Percentiles rank a stretch among this genome's conserved stretches.
phyloP scores from a whole-genome alignment of 139 green algal genomes.

The Pleodorina starrii region DNA sequence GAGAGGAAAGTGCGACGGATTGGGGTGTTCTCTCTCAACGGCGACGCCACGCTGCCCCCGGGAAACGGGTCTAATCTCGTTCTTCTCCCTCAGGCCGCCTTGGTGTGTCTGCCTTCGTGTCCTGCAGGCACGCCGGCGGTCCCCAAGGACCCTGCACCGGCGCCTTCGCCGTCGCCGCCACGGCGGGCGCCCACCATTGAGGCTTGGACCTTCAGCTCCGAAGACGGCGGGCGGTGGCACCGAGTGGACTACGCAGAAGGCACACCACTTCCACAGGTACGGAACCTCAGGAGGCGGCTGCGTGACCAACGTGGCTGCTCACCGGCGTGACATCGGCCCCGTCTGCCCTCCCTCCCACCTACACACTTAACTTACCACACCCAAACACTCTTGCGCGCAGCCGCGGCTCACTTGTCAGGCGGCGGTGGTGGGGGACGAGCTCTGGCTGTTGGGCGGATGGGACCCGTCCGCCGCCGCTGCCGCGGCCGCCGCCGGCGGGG shows the following conservation, averaged over 20 bases:
- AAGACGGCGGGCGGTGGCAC: conserved; percentile 10
- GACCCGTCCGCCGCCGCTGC: background rate
- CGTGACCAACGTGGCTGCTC: background rate
- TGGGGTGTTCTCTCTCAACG: too few relatives aligned
- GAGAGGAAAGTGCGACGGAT: too few relatives aligned
- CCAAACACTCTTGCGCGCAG: background rate
- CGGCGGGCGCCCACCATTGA: conserved; percentile 12
- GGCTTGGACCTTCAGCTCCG: conserved; percentile 36
- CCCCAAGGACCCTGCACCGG: too few relatives aligned
- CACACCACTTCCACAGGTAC: conserved; percentile 13
- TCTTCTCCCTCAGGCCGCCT: too few relatives aligned
- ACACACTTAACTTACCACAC: background rate
- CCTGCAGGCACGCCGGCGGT: too few relatives aligned
- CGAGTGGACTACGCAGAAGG: background rate
- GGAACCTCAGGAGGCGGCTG: background rate
- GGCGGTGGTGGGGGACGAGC: conserved; percentile 26
- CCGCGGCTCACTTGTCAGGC: conserved; percentile 15
- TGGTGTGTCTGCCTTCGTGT: too few relatives aligned
- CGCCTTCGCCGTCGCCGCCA: background rate
- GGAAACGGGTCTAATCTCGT: too few relatives aligned
- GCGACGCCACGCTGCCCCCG: too few relatives aligned
- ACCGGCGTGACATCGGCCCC: background rate
- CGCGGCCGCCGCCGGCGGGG: too few relatives aligned
- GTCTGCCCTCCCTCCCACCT: background rate
- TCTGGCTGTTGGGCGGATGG: conserved; percentile 41